phyloP scores from a whole-genome alignment of 2,329 filamentous ascomycete genomes.

The Zopfia rhizophila region DNA sequence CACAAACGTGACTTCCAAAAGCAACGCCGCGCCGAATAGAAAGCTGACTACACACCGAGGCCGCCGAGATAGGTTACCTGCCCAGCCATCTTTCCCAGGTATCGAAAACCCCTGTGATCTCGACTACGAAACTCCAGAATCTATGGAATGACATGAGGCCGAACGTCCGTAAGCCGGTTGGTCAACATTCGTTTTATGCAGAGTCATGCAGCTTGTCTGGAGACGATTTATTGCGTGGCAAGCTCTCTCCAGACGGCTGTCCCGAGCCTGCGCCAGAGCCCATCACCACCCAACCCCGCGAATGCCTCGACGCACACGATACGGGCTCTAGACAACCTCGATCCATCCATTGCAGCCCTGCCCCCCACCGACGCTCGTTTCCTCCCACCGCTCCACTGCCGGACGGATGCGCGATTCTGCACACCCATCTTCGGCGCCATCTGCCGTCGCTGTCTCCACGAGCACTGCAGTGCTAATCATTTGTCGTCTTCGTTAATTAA shows the following conservation, averaged over 20 bases:
- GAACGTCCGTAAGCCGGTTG: slow-evolving; percentile 18
- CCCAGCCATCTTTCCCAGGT: slow-evolving; percentile 23
- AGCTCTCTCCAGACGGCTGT: slow-evolving; percentile 24
- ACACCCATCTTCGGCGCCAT: not conserved
- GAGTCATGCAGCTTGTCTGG: too few species aligned
- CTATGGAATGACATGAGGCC: too few species aligned
- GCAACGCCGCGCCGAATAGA: slow-evolving; percentile 2
- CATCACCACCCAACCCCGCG: slow-evolving; percentile 31
- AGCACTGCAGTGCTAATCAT: slow-evolving; percentile 20
- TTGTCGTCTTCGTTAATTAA: too few species aligned
- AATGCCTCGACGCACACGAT: slow-evolving; percentile 40
- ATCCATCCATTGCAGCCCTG: slow-evolving; percentile 37
- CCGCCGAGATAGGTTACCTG: slow-evolving; percentile 19
- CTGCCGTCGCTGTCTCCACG: slow-evolving; percentile 25
- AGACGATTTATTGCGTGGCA: too few species aligned
- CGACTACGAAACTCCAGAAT: too few species aligned
- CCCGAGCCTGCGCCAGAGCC: slow-evolving; percentile 31
- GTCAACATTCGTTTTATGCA: slow-evolving; percentile 3
- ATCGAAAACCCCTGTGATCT: slow-evolving; percentile 24
- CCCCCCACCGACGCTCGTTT: slow-evolving; percentile 21
- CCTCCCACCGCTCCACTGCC: slow-evolving; percentile 30
- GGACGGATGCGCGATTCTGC: slow-evolving; percentile 46
- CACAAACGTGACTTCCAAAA: slow-evolving; percentile 1
- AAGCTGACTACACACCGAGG: slow-evolving; percentile 3
- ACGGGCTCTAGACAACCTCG: slow-evolving; percentile 31